Evolutionary conservation across 2,329 filamentous ascomycete genomes (phyloP).

Genomic region (Arthrocladium fulminans): DNA sequence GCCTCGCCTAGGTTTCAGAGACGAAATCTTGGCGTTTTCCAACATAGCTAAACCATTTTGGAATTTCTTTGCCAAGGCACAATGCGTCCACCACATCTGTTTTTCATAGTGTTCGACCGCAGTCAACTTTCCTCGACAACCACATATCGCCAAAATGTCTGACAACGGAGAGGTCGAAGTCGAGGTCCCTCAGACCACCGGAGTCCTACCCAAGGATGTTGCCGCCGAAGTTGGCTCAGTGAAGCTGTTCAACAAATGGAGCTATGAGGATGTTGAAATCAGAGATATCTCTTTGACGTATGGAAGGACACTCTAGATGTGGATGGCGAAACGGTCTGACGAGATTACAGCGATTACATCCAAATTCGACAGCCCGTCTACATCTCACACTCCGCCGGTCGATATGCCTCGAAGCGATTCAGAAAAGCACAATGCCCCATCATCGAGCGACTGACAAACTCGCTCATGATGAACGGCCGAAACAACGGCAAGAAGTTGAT

Average conservation of each 20-base stretch:
- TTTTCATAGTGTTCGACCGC: slow-evolving; percentile 1
- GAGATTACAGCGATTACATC: slow-evolving; percentile 80
- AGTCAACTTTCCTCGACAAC: slow-evolving; percentile 20
- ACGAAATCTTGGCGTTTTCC: slow-evolving; percentile 3
- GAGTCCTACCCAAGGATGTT: slow-evolving; percentile 88
- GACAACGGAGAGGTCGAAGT: slow-evolving; percentile 91
- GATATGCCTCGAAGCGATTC: slow-evolving; percentile 99
- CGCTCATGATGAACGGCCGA: slow-evolving; percentile 99
- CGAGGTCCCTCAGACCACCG: slow-evolving; percentile 55
- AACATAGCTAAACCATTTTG: not conserved
- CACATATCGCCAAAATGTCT: slow-evolving; percentile 61
- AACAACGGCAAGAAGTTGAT: slow-evolving; percentile 99
- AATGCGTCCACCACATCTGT: not conserved
- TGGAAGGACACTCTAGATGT: slow-evolving; percentile 32
- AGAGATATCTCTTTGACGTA: slow-evolving; percentile 99
- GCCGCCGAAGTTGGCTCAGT: slow-evolving; percentile 78
- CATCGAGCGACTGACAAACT: slow-evolving; percentile 99
- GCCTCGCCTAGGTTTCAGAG: not conserved
- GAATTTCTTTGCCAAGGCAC: slow-evolving; percentile 1
- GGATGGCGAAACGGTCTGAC: slow-evolving; percentile 23
- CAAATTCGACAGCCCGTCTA: slow-evolving; percentile 99
- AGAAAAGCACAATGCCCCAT: slow-evolving; percentile 99
- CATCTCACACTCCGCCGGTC: slow-evolving; percentile 95
- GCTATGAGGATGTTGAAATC: slow-evolving; percentile 98
- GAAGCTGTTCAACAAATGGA: slow-evolving; percentile 98